Base-by-base conservation (phyloP, 225 moss, liverwort and hornwort species). In the Straminergon stramineum region DNA sequence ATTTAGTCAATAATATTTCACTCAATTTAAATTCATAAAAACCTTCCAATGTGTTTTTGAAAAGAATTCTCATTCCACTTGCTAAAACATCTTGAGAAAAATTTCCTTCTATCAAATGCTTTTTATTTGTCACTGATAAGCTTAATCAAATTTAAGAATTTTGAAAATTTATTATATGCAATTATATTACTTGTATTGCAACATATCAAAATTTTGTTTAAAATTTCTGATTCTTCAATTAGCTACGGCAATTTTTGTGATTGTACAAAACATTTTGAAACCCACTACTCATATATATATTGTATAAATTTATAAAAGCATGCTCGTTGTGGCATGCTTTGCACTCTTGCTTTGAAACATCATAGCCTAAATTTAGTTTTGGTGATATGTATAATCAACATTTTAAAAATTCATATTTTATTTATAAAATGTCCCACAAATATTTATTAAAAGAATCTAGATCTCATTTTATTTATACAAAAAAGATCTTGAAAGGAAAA, bases 181-280 rank as follows among this genome's bases (percentile, higher is more conserved):
- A 32, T 1, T 51, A 2, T 13, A 0, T 16, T 18, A 18, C 1
- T 74, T 45, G 4, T 11, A 32, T 0, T 0, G 0, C 20, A 32
- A 20, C 0, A 21, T 34, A 24, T 78, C 2, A 1, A 23, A 22
- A 14, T 55, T 78, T 23, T 15, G 3, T 32, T 21, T 34, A 5
- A 19, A 35, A 6, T 5, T 2, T 78, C 0, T 23, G 35, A 78
- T 55, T 55, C 23, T 15, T 78, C 15, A 15, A 77, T 15, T 35
- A 78, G 9, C 14, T 37, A 55, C 34, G 2, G 21, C 15, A 78
- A 37, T 5, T 78, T 23, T 55, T 55, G 24, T 24, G 24, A 9
- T 3, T 78, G 8, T 35, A 52, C 2, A 4, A 55, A 78, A 55
- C 0, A 23, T 37, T 55, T 78, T 37, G 55, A 35, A 22, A 37